These are phyloP conservation scores for Rhizophagus sp. DNA, from an alignment of 192 early-diverging fungal species.

Conservation along the genomic window DNA sequence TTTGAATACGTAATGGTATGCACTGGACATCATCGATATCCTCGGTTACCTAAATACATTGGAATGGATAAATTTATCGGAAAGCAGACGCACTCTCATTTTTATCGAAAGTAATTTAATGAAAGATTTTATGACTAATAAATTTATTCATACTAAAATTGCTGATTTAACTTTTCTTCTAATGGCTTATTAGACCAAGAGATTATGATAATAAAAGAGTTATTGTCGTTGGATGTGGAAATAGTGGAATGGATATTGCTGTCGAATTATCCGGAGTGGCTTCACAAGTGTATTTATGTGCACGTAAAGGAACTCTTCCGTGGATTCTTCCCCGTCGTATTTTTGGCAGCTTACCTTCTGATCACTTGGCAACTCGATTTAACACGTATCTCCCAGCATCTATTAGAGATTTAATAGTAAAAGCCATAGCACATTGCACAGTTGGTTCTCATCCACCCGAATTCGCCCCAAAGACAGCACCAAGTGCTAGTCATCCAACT, in stretches of 20 bases:
- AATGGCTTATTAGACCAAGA: constrained; percentile 39
- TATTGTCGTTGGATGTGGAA: constrained; percentile 59
- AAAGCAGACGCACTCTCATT: constrained; percentile 56
- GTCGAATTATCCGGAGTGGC: constrained; percentile 57
- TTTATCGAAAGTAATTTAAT: constrained; percentile 47
- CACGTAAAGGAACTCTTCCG: constrained; percentile 39
- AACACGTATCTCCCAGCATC: constrained; percentile 38
- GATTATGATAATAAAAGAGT: constrained; percentile 54
- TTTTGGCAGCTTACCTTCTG: constrained; percentile 49
- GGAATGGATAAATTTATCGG: constrained; percentile 56
- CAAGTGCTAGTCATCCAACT: constrained; percentile 47
- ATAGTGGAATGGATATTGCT: constrained; percentile 58
- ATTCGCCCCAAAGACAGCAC: constrained; percentile 42
- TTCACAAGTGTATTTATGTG: constrained; percentile 49
- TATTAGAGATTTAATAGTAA: constrained; percentile 34
- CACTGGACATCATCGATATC: constrained; percentile 59
- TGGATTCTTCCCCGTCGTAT: constrained; percentile 49
- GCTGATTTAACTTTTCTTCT: neutral
- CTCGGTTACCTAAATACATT: constrained; percentile 51
- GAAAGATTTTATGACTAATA: too few relatives aligned
- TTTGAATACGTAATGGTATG: constrained; percentile 68
- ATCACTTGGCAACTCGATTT: constrained; percentile 48
- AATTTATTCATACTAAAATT: neutral
- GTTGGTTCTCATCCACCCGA: constrained; percentile 35
- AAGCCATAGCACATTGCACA: neutral